Evolutionary conservation across 2,329 filamentous ascomycete genomes (phyloP).

Genomic region (Fusarium paranaense): DNA sequence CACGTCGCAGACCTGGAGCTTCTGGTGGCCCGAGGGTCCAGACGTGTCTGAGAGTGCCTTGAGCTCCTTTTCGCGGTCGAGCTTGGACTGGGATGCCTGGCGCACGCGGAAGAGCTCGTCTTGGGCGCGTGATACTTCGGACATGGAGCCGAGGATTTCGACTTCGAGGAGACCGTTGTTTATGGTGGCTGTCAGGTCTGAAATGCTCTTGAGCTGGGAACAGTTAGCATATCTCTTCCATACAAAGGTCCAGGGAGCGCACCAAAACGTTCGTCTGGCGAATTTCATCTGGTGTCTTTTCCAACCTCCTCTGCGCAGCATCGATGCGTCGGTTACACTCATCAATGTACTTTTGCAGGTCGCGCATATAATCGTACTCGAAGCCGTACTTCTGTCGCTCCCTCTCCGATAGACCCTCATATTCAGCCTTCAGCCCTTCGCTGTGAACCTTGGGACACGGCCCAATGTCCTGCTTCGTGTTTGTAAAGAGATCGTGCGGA

Average conservation of each 20-base stretch:
- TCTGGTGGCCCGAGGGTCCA: slow-evolving; percentile 94
- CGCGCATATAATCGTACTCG: slow-evolving; percentile 95
- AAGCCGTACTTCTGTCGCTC: slow-evolving; percentile 87
- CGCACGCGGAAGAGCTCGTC: slow-evolving; percentile 90
- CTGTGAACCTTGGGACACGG: slow-evolving; percentile 89
- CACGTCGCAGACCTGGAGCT: slow-evolving; percentile 97
- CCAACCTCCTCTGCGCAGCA: slow-evolving; percentile 85
- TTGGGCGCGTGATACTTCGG: slow-evolving; percentile 82
- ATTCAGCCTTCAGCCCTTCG: slow-evolving; percentile 89
- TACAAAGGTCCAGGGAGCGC: neutral
- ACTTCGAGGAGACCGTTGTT: slow-evolving; percentile 87
- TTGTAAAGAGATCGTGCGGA: slow-evolving; percentile 98
- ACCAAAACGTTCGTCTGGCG: slow-evolving; percentile 90
- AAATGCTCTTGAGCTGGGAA: slow-evolving; percentile 78
- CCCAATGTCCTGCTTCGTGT: slow-evolving; percentile 97
- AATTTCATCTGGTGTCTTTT: slow-evolving; percentile 99
- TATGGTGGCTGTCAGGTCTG: slow-evolving; percentile 82
- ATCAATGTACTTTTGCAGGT: slow-evolving; percentile 96
- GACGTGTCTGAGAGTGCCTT: slow-evolving; percentile 92
- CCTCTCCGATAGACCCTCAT: slow-evolving; percentile 76
- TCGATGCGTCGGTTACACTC: slow-evolving; percentile 97
- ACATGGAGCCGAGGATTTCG: slow-evolving; percentile 83
- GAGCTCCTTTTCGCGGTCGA: slow-evolving; percentile 86
- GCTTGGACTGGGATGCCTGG: slow-evolving; percentile 82
- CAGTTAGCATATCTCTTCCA: slow-evolving; percentile 18